Evolutionary conservation across 108 stramenopile genomes (phyloP), one percentile per base, ranked within the genome.

Genomic region (Craspedostauros australis): DNA sequence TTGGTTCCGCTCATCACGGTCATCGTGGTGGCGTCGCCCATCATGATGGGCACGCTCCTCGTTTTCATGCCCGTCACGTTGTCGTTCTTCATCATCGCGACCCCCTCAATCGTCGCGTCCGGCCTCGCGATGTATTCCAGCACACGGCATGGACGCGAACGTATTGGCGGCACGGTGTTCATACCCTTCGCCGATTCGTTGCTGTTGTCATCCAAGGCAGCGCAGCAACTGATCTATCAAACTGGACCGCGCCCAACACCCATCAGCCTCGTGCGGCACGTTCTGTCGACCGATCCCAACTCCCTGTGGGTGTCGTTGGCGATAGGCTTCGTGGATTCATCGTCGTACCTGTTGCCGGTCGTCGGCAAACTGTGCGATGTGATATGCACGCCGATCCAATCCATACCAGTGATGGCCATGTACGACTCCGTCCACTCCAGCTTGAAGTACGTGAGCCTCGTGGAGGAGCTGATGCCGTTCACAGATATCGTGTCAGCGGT

Each of bases 401-500:
- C 90, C 37, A 44, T 91, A 0, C 33, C 88, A 37, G 72, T 96
- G 28, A 84, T 83, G 39, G 89, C 90, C 48, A 80, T 96, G 87
- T 96, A 93, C 54, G 85, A 88, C 41, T 66, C 64, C 5, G 62
- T 58, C 2, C 58, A 56, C 31, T 87, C 88, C 22, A 82, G 64
- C 32, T 50, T 93, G 26, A 86, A 88, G 53, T 93, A 93, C 50
- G 34, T 94, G 9, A 62, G 66, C 3, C 81, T 91, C 48, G 36
- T 82, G 7, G 94, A 95, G 58, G 94, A 96, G 60, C 28, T 94
- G 14, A 39, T 96, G 34, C 95, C 95, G 6, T 94, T 96, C 64
- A 96, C 93, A 18, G 95, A 96, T 65, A 69, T 91, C 37, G 66
- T 96, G 16, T 94, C 95, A 12, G 66, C 77, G 30, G 95, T 92